Base-by-base conservation (phyloP, 768 basidiomycete genomes). In the Lactarius hengduanensis region DNA sequence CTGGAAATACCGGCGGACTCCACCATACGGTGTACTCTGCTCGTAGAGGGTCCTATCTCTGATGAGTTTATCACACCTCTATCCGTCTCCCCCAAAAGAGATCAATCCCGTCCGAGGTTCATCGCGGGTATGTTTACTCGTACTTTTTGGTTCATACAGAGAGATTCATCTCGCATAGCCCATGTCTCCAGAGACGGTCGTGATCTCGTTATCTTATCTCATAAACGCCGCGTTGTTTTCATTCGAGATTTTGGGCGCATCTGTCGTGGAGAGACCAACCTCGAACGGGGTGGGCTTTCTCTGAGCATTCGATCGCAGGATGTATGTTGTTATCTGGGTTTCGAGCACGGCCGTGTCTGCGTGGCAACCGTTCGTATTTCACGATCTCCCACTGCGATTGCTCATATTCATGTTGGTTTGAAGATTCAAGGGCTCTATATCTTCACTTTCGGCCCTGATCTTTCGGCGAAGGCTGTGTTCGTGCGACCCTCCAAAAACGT, bases 1-100 rank as follows among this genome's bases (percentile, higher is more conserved):
- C 72, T 91, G 53, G 79, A 85, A 8, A 77, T 87, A 11, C 89
- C 86, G 66, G 80, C 80, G 6, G 50, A 26, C 50, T 5, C 50
- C 50, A 28, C 50, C 50, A 1, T 53, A 28, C 50, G 6, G 5
- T 13, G 50, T 16, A 53, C 4, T 28, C 50, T 11, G 15, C 13
- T 26, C 22, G 50, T 53, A 7, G 50, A 53, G 15, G 50, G n/a
- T 57, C 75, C 18, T 6, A 4, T 15, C 34, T 7, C 15, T 32
- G 34, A 57, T 15, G n/a, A 34, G 4, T 30, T 30, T 10, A 11
- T 28, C 22, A 53, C 22, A 26, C 13, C 26, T 26, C 50, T 53
- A 5, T 53, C 50, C 15, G 50, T 53, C 50, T 53, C 50, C 50
- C 26, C 11, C 50, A 26, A 15, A 26, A 5, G 5, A 53, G 50